Conservation (phyloP, 2,329 filamentous ascomycete species). For the Verticillium longisporum region DNA sequence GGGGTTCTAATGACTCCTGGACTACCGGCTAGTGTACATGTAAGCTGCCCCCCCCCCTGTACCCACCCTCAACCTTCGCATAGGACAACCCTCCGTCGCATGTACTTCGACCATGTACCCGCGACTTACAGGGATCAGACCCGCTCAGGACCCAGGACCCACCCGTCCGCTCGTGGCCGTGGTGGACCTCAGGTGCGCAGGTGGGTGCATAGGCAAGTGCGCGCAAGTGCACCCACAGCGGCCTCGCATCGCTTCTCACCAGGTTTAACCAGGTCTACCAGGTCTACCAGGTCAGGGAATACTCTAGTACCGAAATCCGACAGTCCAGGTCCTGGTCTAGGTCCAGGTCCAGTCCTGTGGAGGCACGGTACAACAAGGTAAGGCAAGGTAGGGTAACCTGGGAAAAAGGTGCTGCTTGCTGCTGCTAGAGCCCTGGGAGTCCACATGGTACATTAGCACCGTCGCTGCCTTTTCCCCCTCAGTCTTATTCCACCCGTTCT, state of each 20-base stretch:
- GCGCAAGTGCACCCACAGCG: background rate
- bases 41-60: background rate
- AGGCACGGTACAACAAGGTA: background rate
- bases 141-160: conserved; percentile 3
- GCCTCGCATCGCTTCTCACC: background rate
- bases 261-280: background rate
- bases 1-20: background rate
- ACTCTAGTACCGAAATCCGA: background rate
- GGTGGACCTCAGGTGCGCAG: background rate
- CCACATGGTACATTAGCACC: conserved; percentile 2
- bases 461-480: conserved; percentile 7
- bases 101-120: conserved; percentile 7
- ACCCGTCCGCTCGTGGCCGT: conserved; percentile 6
- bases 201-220: background rate
- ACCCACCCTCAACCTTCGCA: background rate
- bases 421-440: background rate
- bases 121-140: conserved; percentile 8
- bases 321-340: background rate
- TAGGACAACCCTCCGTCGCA: background rate
- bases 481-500: conserved; percentile 2
- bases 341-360: background rate
- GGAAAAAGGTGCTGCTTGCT: background rate
- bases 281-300: background rate
- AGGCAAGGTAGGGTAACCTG: background rate
- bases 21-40: background rate